A percentile compares a stretch with the other conserved stretches of the same genome.
These are phyloP conservation scores for Metschnikowia dekortorum DNA, from an alignment of 805 yeast genomes.

Conservation along the genomic window DNA sequence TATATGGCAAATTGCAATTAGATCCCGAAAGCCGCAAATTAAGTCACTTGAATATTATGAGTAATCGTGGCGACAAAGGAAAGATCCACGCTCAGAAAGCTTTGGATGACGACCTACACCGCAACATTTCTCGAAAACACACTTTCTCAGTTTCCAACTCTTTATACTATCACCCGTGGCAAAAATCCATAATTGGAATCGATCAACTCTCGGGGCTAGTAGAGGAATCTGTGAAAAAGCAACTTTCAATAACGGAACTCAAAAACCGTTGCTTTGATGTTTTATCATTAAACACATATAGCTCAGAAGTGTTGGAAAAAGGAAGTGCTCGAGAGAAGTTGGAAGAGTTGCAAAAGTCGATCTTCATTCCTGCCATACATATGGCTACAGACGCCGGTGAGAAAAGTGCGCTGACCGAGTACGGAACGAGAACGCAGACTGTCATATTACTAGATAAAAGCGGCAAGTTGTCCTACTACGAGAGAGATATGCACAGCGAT, in stretches of 20 bases:
- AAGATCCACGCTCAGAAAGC: constrained; percentile 24
- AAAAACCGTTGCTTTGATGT: constrained; percentile 50
- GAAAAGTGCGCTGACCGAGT: constrained; percentile 33
- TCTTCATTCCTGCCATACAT: constrained; percentile 68
- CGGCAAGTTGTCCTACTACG: constrained; percentile 56
- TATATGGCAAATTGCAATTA: constrained; percentile 47
- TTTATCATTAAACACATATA: constrained; percentile 43
- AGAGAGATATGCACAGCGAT: constrained; percentile 47
- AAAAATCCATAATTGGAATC: constrained; percentile 56
- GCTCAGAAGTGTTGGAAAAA: constrained; percentile 20
- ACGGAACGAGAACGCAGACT: constrained; percentile 89
- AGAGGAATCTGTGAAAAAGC: constrained; percentile 12
- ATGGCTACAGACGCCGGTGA: neutral
- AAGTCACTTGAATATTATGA: constrained; percentile 41
- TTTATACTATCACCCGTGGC: constrained; percentile 67
- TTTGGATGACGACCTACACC: constrained; percentile 9
- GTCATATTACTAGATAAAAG: constrained; percentile 54
- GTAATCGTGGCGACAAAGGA: constrained; percentile 46
- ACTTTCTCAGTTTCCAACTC: constrained; percentile 69
- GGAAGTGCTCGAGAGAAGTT: constrained; percentile 21
- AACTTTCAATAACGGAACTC: constrained; percentile 35
- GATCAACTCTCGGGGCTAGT: constrained; percentile 21
- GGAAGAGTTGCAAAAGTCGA: constrained; percentile 48
- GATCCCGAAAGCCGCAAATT: constrained; percentile 21
- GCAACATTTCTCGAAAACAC: constrained; percentile 20